These are phyloP conservation scores for Cryptococcus neoformans DNA, from an alignment of 1,284 basidiomycete genomes.

Conservation along the genomic window DNA sequence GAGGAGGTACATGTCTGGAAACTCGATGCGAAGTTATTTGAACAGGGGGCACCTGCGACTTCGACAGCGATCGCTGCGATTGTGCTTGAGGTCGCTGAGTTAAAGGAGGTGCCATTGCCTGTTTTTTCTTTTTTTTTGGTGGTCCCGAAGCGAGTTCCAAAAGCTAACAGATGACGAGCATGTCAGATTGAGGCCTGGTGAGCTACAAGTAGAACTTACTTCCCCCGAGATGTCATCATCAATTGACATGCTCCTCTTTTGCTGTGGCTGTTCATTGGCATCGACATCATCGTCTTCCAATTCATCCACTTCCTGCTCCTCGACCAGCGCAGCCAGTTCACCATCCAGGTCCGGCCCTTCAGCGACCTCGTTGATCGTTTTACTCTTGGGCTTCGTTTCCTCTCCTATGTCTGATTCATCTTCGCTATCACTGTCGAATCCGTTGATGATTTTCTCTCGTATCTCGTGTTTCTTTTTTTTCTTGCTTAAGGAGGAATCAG, in stretches of 20 bases:
- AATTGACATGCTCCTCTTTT: conserved; percentile 26
- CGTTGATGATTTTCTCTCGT: conserved; percentile 32
- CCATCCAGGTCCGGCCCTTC: conserved; percentile 16
- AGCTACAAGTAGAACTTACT: conserved; percentile 10
- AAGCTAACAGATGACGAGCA: conserved; percentile 12
- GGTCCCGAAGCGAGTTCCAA: conserved; percentile 38
- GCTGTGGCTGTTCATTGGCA: conserved; percentile 2
- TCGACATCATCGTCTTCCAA: conserved; percentile 20
- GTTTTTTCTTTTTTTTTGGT: conserved; percentile 28
- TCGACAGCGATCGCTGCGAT: neutral
- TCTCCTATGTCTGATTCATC: conserved; percentile 11
- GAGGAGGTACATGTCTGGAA: neutral
- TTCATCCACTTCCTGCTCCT: conserved; percentile 29
- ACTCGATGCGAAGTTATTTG: neutral
- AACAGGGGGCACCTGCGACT: too few relatives aligned
- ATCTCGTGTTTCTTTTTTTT: conserved; percentile 17
- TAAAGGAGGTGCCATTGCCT: neutral
- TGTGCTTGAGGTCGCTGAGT: neutral
- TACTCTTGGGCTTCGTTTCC: conserved; percentile 1
- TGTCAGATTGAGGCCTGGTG: neutral
- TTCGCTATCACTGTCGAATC: conserved; percentile 32
- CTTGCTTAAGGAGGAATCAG: neutral
- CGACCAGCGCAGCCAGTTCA: conserved; percentile 25
- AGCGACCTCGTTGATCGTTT: neutral
- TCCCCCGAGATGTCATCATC: conserved; percentile 36